Percentiles rank a stretch among this genome's conserved stretches.
Evolutionary conservation across 495 filamentous ascomycete species (phyloP).

Genomic region (Sabuloglossum arenarium): DNA sequence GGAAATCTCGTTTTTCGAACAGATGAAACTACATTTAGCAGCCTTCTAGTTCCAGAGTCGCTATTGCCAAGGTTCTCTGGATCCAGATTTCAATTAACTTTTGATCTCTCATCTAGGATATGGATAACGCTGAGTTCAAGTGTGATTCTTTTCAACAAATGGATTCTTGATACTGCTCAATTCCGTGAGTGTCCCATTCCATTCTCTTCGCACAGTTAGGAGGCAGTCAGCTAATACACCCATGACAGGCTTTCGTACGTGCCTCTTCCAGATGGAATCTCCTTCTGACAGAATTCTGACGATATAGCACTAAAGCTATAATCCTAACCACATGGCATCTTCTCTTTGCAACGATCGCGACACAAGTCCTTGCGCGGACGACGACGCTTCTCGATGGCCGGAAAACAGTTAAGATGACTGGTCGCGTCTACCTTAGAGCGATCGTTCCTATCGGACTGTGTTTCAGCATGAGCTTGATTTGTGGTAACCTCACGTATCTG

Average conservation of each 20-base stretch:
- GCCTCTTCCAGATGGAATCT: background rate
- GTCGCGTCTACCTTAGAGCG: constrained; percentile 68
- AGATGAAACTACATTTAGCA: background rate
- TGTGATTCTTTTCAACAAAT: constrained; percentile 98
- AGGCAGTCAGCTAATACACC: background rate
- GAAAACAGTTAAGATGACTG: constrained; percentile 85
- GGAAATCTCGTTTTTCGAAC: background rate
- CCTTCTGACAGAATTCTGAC: constrained; percentile 5
- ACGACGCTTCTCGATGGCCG: constrained; percentile 73
- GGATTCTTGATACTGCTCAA: constrained; percentile 61
- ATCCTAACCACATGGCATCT: constrained; percentile 90
- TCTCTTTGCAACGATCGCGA: constrained; percentile 73
- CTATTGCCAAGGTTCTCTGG: too few relatives aligned
- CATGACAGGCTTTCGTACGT: constrained; percentile 19
- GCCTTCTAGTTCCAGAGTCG: too few relatives aligned
- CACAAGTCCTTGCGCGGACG: constrained; percentile 69
- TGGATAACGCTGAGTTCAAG: constrained; percentile 87
- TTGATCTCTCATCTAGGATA: constrained; percentile 25
- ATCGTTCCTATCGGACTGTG: constrained; percentile 86
- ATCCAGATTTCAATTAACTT: background rate
- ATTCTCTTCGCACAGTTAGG: background rate
- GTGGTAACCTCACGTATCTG: constrained; percentile 80
- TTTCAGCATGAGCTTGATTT: constrained; percentile 88
- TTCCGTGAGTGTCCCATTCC: constrained; percentile 43
- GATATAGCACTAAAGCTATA: constrained; percentile 22